Evolutionary conservation across 768 basidiomycete genomes (phyloP).

Genomic region (Pleurotus citrinopileatus): DNA sequence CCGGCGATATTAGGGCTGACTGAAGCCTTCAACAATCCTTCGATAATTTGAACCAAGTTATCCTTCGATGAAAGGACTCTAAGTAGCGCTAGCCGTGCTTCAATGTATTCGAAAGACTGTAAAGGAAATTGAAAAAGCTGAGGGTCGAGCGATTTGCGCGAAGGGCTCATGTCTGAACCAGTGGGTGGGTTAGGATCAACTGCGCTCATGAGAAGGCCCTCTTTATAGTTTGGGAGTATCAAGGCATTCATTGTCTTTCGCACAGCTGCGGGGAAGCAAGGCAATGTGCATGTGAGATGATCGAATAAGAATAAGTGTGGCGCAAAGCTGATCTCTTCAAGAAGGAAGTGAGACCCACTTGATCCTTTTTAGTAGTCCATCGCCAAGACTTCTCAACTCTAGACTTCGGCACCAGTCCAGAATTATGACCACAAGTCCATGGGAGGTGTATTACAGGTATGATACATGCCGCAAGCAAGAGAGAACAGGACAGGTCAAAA

Average conservation of each 20-base stretch:
- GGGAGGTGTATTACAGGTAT: constrained; percentile 8
- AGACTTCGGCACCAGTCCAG: too few relatives aligned
- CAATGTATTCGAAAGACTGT: background rate
- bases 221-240: background rate
- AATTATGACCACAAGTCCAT: constrained; percentile 3
- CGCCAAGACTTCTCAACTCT: background rate
- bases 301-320: background rate
- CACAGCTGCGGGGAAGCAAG: background rate
- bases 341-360: background rate
- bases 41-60: background rate
- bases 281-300: background rate
- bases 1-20: background rate
- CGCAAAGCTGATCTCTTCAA: background rate
- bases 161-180: background rate
- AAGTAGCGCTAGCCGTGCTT: background rate
- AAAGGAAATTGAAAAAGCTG: background rate
- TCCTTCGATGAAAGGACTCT: background rate
- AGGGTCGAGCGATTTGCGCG: constrained; percentile 1
- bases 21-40: background rate
- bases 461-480: constrained; percentile 8
- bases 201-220: background rate
- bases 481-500: background rate
- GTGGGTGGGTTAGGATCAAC: background rate
- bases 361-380: background rate
- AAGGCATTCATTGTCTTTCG: background rate